Conservation (phyloP, 306 rosid genomes). For the Acacia melanoxylon region DNA sequence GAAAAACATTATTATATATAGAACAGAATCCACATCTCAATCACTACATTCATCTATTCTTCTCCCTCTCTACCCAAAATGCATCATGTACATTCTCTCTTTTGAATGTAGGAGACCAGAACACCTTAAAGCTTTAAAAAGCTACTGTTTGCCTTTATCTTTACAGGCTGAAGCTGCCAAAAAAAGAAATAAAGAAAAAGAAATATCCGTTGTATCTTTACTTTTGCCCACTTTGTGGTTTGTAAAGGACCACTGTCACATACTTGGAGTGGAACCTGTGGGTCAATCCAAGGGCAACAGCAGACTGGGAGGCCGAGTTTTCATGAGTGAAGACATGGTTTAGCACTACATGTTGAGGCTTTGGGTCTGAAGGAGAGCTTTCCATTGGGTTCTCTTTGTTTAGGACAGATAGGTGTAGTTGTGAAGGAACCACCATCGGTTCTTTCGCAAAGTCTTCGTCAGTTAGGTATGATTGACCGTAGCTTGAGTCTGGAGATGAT, state of each 20-base stretch:
- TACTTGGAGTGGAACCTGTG: conserved; percentile 88
- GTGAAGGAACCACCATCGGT: conserved; percentile 72
- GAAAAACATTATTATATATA: neutral
- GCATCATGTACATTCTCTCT: neutral
- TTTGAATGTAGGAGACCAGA: neutral
- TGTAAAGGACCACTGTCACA: conserved; percentile 92
- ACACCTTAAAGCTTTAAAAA: conserved; percentile 26
- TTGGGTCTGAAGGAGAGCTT: conserved; percentile 59
- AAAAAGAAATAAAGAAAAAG: conserved; percentile 8
- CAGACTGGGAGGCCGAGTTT: conserved; percentile 74
- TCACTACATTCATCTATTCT: neutral
- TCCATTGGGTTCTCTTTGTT: conserved; percentile 58
- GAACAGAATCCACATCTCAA: neutral
- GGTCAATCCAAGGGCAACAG: conserved; percentile 85
- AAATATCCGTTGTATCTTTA: neutral
- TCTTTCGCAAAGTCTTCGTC: conserved; percentile 89
- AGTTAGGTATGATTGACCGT: conserved; percentile 55
- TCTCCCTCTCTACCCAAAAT: neutral
- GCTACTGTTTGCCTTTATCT: conserved; percentile 35
- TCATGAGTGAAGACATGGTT: conserved; percentile 81
- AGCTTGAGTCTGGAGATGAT: conserved; percentile 74
- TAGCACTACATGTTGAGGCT: conserved; percentile 87
- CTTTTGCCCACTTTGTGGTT: conserved; percentile 49
- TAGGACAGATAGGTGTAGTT: conserved; percentile 73
- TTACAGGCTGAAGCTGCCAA: conserved; percentile 57